Conservation (phyloP, 2,329 filamentous ascomycete species). For the Sclerotinia spermophila region DNA sequence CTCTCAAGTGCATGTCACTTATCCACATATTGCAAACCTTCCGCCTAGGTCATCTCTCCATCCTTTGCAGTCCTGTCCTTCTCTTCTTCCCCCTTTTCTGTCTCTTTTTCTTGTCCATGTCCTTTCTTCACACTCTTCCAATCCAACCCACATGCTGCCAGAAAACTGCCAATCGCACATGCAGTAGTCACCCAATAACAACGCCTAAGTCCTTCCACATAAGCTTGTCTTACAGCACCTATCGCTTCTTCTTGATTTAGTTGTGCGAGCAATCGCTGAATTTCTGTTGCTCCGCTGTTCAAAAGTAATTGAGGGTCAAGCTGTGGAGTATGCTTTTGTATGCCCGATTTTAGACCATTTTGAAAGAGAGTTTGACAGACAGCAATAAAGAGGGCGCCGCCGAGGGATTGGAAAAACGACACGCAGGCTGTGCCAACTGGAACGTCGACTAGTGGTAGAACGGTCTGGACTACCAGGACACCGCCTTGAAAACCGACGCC, state of each 20-base stretch:
- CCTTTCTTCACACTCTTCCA: constrained; percentile 54
- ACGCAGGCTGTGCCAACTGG: constrained; percentile 51
- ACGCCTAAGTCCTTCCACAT: constrained; percentile 52
- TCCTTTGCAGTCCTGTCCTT: not conserved
- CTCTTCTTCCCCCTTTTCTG: constrained; percentile 8
- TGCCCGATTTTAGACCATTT: constrained; percentile 54
- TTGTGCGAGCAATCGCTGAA: constrained; percentile 43
- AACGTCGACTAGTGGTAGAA: constrained; percentile 46
- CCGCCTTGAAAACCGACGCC: constrained; percentile 31
- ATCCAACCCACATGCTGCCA: constrained; percentile 44
- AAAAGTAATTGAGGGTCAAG: constrained; percentile 49
- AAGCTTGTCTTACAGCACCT: constrained; percentile 47
- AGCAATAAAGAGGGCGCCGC: constrained; percentile 62
- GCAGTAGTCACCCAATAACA: constrained; percentile 52
- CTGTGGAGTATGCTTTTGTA: constrained; percentile 45
- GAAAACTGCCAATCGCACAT: constrained; percentile 46
- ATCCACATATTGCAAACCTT: not conserved
- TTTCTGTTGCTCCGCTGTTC: constrained; percentile 51
- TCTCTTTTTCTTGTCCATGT: constrained; percentile 23
- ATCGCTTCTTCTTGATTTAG: constrained; percentile 44
- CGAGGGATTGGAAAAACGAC: constrained; percentile 62
- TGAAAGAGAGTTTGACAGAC: constrained; percentile 65
- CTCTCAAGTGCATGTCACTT: not conserved
- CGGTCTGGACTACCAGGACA: constrained; percentile 46
- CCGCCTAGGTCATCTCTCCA: not conserved